Base-by-base conservation (phyloP, 345 rosid genomes). In the Firmiana major region DNA sequence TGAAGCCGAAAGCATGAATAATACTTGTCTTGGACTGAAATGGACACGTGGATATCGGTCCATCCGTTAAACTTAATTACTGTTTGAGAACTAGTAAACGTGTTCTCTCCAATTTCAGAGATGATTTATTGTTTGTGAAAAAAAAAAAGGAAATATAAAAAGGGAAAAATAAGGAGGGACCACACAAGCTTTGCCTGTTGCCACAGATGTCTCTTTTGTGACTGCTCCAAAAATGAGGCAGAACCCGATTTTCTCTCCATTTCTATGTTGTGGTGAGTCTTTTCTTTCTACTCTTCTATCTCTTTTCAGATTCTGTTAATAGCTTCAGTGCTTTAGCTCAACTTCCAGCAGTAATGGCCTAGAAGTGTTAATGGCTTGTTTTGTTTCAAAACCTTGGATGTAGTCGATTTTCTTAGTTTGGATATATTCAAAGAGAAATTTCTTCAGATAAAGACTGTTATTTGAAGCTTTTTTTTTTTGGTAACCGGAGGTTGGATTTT, bases 131-230 rank as follows among this genome's bases (percentile, higher is more conserved):
- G 43, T 40, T 40, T 40, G 6, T 40, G 6, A 40, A 6, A 40
- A 7, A 40, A 40, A 40, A 40, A 40, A 0, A 40, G 8, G 7
- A 6, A 40, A 6, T 0, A 36, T 36, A 36, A 36, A 36, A 36
- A 0, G 43, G 9, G 8, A 7, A 40, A 40, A 40, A 40, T 7
- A 53, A 45, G 78, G 63, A 54, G 43, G 19, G 81, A 63, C 86
- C 84, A 80, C 81, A 78, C 81, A 77, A 73, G 49, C 66, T 26
- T 42, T 13, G 77, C 83, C 80, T 79, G 5, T 49, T 49, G 31
- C 78, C 34, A 31, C 76, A 74, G 64, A 3, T 10, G 71, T 68
- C 45, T 62, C 5, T 1, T 75, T 54, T 19, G 22, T 58, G 45
- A 13, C 34, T 38, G 48, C 78, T 51, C 57, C 22, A 36, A 31